Evolutionary conservation across 805 yeast genomes (phyloP).

Genomic region (Cyberlindnera mrakii): DNA sequence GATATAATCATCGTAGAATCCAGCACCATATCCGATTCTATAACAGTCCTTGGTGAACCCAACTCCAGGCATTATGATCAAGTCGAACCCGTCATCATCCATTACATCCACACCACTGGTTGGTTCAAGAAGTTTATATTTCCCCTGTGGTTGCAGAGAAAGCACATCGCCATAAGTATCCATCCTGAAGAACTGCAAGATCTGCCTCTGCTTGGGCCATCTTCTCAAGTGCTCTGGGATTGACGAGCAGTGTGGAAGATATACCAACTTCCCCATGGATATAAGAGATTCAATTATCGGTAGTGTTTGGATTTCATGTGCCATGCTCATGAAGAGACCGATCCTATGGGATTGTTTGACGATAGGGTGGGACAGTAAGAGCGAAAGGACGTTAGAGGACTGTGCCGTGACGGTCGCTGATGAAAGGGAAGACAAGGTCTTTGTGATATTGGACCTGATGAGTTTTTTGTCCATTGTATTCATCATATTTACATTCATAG

Average conservation of each 20-base stretch:
- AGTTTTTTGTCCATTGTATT: background rate
- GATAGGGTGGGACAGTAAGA: conserved; percentile 18
- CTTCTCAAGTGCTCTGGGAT: conserved; percentile 25
- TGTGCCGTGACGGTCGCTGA: conserved; percentile 20
- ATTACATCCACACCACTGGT: conserved; percentile 24
- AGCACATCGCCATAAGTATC: conserved; percentile 34
- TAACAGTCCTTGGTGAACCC: conserved; percentile 49
- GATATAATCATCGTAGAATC: conserved; percentile 80
- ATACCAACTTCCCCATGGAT: conserved; percentile 43
- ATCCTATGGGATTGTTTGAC: conserved; percentile 42
- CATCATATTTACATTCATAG: background rate
- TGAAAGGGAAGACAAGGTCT: conserved; percentile 7
- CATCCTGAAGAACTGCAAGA: conserved; percentile 54
- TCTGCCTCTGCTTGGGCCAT: conserved; percentile 28
- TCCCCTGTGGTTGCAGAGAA: conserved; percentile 58
- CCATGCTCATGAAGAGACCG: conserved; percentile 78
- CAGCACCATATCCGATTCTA: conserved; percentile 90
- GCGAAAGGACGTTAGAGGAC: conserved; percentile 18
- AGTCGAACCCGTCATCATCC: conserved; percentile 46
- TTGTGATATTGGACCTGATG: background rate
- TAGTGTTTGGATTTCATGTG: conserved; percentile 59
- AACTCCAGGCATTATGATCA: conserved; percentile 80
- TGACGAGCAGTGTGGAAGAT: conserved; percentile 45
- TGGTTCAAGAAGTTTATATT: conserved; percentile 67
- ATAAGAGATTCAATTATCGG: conserved; percentile 49